Evolutionary conservation across 345 rosid genomes (phyloP), one percentile per base, ranked within the genome.

Genomic region (Pistacia integerrima): DNA sequence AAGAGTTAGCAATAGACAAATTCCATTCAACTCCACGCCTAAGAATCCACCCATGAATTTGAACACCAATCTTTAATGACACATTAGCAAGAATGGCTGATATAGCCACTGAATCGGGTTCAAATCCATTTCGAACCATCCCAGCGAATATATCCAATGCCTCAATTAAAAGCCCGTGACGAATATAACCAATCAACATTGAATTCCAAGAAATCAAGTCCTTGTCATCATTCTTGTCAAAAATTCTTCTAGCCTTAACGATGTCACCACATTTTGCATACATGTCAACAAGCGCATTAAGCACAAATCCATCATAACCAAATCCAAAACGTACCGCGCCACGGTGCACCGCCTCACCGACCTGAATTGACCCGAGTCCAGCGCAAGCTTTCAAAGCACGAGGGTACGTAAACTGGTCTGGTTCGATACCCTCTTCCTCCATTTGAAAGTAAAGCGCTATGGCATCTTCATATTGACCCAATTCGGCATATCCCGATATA

Each of bases 251-350:
- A 66, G 91, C 97, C 81, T 84, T 87, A 44, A 88, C 92, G 84
- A 93, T 91, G 78, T 94, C 97, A 30, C 97, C 97, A 54, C 98
- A 91, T 80, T 94, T 94, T 3, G 98, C 90, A 72, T 94, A 94
- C 98, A 93, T 90, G 80, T 89, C 92, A 7, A 91, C 92, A 77
- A 94, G 97, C 49, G 98, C 87, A 82, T 90, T 91, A 22, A 87
- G 87, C 68, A 89, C 91, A 79, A 83, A 91, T 20, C 77, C 87
- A 67, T 92, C 94, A 51, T 73, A 64, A 14, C 82, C 91, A 6
- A 89, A 92, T 17, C 98, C 98, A 62, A 77, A 75, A 30, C 94
- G 88, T 58, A 92, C 87, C 64, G 91, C 75, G 78, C 89, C 87
- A 80, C 97, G 87, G 70, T 92, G 98, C 69, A 94, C 90, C 0